phyloP scores from a whole-genome alignment of 2,329 filamentous ascomycete species.

The Colletotrichum horii region DNA sequence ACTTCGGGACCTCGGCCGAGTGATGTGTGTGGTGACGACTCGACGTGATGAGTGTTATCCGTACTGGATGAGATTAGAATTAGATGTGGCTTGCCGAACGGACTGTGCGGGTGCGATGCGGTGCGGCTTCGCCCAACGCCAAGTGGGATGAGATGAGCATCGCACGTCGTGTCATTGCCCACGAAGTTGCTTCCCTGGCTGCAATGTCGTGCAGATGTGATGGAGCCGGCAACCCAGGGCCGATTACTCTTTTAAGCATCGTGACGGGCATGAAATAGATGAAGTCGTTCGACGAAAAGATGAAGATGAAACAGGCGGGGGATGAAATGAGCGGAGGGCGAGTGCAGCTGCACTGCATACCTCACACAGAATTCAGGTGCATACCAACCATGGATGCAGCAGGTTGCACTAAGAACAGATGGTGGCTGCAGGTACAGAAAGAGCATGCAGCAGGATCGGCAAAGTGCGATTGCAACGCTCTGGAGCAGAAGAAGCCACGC shows the following conservation, averaged over 20 bases:
- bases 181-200: background rate
- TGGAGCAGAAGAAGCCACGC: background rate
- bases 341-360: conserved; percentile 6
- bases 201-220: conserved; percentile 17
- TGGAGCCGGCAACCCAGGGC: background rate
- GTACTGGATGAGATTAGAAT: background rate
- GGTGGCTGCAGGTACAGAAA: conserved; percentile 5
- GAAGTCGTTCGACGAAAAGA: conserved; percentile 7
- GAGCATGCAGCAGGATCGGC: background rate
- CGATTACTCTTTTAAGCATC: background rate
- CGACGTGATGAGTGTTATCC: background rate
- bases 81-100: background rate
- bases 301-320: conserved; percentile 12
- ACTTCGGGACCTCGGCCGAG: background rate
- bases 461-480: background rate
- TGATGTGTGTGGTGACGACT: background rate
- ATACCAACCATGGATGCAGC: background rate
- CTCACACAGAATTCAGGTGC: background rate
- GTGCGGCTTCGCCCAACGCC: background rate
- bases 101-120: background rate
- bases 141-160: background rate
- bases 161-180: background rate
- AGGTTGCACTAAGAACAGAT: background rate
- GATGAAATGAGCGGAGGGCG: conserved; percentile 6
- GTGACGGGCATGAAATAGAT: background rate